Conservation (phyloP, 73 alveolate genomes). For the Paraurostyla sp. region DNA sequence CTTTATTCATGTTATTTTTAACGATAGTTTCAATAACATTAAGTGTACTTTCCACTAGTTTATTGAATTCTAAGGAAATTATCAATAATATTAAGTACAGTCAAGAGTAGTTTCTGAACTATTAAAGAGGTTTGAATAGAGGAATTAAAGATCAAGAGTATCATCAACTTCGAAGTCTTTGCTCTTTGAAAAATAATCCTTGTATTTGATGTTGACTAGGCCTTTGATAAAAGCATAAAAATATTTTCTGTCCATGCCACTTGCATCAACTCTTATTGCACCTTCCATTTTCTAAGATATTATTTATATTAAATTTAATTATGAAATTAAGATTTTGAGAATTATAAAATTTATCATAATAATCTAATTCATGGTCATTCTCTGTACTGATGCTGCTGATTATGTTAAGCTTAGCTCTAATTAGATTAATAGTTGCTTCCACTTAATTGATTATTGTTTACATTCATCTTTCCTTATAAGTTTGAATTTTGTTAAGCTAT, state of each 20-base stretch:
- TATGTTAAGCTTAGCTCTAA: not conserved
- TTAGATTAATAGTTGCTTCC: not conserved
- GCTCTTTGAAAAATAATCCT: not conserved
- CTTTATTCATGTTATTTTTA: constrained; percentile 13
- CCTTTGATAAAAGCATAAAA: constrained; percentile 48
- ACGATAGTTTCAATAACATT: not conserved
- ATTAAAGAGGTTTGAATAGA: constrained; percentile 12
- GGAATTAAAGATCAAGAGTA: constrained; percentile 15
- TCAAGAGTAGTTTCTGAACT: constrained; percentile 18
- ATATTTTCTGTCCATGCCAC: constrained; percentile 35
- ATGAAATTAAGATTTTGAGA: not conserved
- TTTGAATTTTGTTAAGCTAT: no score
- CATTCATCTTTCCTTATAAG: no score
- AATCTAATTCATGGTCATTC: not conserved
- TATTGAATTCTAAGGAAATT: constrained; percentile 36
- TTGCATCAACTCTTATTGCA: not conserved
- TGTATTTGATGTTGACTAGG: constrained; percentile 27
- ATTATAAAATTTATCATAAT: not conserved
- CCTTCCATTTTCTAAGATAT: not conserved
- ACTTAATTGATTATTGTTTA: no score
- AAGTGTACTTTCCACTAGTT: constrained; percentile 31
- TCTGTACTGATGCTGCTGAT: not conserved
- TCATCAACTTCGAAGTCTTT: constrained; percentile 50
- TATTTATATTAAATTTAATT: not conserved
- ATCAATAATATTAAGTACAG: no score